Evolutionary conservation across 352 stramenopile species (phyloP).

Genomic region (Phytophthora idaei): DNA sequence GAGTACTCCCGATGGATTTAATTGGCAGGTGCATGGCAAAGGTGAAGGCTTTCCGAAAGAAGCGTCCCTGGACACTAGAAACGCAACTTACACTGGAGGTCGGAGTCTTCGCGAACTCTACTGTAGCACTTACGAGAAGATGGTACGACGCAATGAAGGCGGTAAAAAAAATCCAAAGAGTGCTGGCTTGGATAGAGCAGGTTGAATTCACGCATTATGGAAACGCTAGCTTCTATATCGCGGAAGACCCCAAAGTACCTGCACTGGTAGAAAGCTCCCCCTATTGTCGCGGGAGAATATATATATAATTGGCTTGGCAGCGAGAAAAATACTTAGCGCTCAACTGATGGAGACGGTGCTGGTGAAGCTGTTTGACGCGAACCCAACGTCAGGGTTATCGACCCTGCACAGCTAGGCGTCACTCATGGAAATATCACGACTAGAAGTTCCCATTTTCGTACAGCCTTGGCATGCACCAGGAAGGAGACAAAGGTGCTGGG

Average conservation of each 20-base stretch:
- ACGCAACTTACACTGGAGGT: constrained; percentile 1
- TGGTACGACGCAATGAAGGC: not conserved
- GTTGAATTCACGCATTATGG: not conserved
- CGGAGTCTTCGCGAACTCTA: constrained; percentile 3
- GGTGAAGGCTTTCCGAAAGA: constrained; percentile 5
- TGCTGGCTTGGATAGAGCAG: not conserved
- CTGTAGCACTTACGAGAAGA: constrained; percentile 5
- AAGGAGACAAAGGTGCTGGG: not conserved
- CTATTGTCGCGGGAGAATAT: not conserved
- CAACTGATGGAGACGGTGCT: not conserved
- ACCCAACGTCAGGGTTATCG: not conserved
- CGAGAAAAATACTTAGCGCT: not conserved
- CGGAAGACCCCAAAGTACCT: constrained; percentile 1
- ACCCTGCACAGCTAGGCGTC: not conserved
- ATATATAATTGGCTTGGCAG: not conserved
- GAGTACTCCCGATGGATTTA: constrained; percentile 12
- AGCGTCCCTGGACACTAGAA: not conserved
- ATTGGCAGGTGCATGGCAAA: constrained; percentile 5
- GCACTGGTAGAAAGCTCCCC: not conserved
- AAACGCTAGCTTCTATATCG: not conserved
- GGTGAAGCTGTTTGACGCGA: not conserved
- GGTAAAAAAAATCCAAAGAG: not conserved
- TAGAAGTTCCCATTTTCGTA: not conserved
- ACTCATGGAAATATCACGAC: not conserved
- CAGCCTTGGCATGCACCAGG: not conserved